These are phyloP conservation scores for Metschnikowia henanensis DNA, from an alignment of 805 yeast genomes.

Conservation along the genomic window DNA sequence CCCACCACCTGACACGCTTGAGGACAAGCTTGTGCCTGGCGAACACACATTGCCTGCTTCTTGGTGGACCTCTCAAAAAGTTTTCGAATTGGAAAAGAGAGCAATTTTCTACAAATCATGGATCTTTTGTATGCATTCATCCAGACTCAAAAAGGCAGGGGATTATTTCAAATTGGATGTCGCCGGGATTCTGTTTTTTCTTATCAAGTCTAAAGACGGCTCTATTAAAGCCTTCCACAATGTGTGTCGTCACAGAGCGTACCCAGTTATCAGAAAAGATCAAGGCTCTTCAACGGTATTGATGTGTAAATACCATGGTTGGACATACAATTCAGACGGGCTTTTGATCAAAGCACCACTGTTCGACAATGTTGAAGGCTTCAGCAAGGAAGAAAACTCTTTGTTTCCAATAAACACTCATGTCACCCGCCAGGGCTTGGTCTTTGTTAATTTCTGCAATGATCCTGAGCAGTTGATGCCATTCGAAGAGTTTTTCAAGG, in stretches of 20 bases:
- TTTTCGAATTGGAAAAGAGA: conserved; percentile 58
- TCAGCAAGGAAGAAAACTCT: conserved; percentile 54
- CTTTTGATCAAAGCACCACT: conserved; percentile 60
- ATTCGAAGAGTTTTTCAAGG: conserved; percentile 53
- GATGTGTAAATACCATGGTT: conserved; percentile 65
- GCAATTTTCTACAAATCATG: conserved; percentile 57
- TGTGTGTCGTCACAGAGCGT: conserved; percentile 65
- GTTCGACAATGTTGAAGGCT: conserved; percentile 58
- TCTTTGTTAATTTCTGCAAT: conserved; percentile 51
- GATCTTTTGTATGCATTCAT: conserved; percentile 52
- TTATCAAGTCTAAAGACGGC: conserved; percentile 53
- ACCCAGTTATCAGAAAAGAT: conserved; percentile 59
- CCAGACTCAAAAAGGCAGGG: conserved; percentile 57
- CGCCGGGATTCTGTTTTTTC: conserved; percentile 54
- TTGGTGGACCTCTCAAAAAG: conserved; percentile 63
- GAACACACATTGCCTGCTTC: conserved; percentile 59
- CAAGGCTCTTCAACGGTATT: conserved; percentile 57
- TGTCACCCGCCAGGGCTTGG: conserved; percentile 54
- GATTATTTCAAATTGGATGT: conserved; percentile 53
- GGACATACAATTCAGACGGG: conserved; percentile 67
- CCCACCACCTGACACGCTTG: conserved; percentile 24
- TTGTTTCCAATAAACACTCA: conserved; percentile 55
- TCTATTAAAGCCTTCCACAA: conserved; percentile 60
- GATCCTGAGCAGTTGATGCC: conserved; percentile 45
- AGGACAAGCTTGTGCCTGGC: conserved; percentile 23